Percentiles rank a stretch among this genome's conserved stretches.
These are phyloP conservation scores for Sutorius australiensis DNA, from an alignment of 768 basidiomycete species.

Conservation along the genomic window DNA sequence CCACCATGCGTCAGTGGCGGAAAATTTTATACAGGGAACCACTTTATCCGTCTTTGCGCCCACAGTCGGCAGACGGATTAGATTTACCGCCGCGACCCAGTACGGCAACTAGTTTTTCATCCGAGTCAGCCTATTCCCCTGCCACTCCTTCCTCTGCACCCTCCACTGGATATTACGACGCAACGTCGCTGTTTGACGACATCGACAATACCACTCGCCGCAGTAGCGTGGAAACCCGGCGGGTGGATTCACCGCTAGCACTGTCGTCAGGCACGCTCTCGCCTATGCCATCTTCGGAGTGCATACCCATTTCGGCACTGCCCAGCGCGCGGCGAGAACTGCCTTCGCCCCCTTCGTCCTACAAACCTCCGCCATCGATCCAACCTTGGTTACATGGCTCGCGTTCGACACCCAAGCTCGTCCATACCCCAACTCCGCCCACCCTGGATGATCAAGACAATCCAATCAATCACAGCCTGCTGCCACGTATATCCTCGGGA, in stretches of 20 bases:
- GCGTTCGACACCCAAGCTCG: constrained; percentile 36
- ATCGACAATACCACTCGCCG: constrained; percentile 12
- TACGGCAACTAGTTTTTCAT: constrained; percentile 41
- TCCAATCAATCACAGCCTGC: constrained; percentile 5
- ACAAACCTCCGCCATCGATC: constrained; percentile 27
- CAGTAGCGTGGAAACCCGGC: constrained; percentile 5
- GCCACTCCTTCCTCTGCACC: constrained; percentile 41
- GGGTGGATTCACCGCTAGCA: constrained; percentile 13
- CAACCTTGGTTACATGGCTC: constrained; percentile 34
- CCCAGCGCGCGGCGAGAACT: constrained; percentile 23
- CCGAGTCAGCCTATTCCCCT: constrained; percentile 47
- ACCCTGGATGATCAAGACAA: constrained; percentile 20
- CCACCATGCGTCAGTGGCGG: constrained; percentile 38
- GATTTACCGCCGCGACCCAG: constrained; percentile 24
- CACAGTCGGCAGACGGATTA: constrained; percentile 23
- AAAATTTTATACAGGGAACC: constrained; percentile 41
- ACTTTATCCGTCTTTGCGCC: constrained; percentile 38
- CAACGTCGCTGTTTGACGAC: constrained; percentile 21
- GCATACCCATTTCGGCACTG: constrained; percentile 20
- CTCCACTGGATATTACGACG: constrained; percentile 30
- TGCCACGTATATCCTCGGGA: constrained; percentile 20
- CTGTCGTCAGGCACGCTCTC: constrained; percentile 26
- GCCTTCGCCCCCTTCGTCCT: constrained; percentile 30
- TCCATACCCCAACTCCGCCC: constrained; percentile 14
- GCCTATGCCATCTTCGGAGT: constrained; percentile 30